Evolutionary conservation across 352 stramenopile species (phyloP), one percentile per base, ranked within the genome.

Genomic region (Pythium folliculosum): DNA sequence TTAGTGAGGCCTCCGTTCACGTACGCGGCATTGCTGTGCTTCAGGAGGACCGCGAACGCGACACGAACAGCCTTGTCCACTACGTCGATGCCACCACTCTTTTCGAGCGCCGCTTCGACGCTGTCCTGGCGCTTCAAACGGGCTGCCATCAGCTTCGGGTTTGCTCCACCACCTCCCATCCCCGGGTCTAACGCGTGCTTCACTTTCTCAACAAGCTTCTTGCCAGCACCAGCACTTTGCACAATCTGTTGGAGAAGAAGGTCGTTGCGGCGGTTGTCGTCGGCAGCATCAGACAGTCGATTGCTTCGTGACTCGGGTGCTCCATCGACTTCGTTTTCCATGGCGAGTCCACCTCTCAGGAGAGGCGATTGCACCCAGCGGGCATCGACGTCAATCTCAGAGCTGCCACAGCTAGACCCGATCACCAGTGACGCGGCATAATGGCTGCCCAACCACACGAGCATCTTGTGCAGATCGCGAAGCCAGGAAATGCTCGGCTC

Each of bases 121-220:
- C 88, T 96, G 49, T 96, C 86, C 67, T 94, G 82, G 13, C 88
- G 75, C 57, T 90, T 94, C 22, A 96, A 58, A 7, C 76, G 78
- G 17, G 78, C 82, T 17, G 76, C 77, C 48, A 85, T 75, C 13
- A 95, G 63, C 45, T 93, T 84, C 25, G 78, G 80, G 52, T 94
- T 94, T 9, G 57, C 14, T 25, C 53, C 60, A 40, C 65, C 63
- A 19, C 48, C 21, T 19, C 38, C 40, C 1, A 76, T 72, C 30
- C 73, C 67, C 23, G 81, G 81, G 60, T 96, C 85, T 1, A 95
- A 19, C 30, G 81, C 85, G 50, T 82, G 73, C 25, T 88, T 86
- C 7, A 96, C 81, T 66, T 87, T 92, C 22, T 96, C 88, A 0
- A 96, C 61, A 8, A 96, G 65, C 45, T 91, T 96, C 61, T 91